Evolutionary conservation across 805 yeast genomes (phyloP).

Genomic region (Metschnikowia kofuensis): DNA sequence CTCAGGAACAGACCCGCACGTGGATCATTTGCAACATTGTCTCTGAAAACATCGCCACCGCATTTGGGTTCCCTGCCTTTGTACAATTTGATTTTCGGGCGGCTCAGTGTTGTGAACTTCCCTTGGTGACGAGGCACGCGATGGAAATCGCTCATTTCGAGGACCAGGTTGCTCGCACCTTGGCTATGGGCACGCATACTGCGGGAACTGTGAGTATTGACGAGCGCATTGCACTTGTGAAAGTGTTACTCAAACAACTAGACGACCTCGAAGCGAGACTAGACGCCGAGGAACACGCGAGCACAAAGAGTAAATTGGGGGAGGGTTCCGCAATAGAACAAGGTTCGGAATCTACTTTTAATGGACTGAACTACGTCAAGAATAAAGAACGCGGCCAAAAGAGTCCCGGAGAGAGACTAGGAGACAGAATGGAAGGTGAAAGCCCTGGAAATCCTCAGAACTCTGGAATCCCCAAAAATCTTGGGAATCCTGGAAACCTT

Average conservation of each 20-base stretch:
- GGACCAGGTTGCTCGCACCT: constrained; percentile 75
- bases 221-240: constrained; percentile 72
- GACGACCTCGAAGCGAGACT: constrained; percentile 70
- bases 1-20: constrained; percentile 79
- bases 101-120: constrained; percentile 45
- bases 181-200: constrained; percentile 68
- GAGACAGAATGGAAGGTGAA: too few species aligned
- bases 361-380: too few species aligned
- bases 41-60: constrained; percentile 84
- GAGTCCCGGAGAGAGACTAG: too few species aligned
- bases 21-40: constrained; percentile 94
- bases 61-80: constrained; percentile 93
- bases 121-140: constrained; percentile 67
- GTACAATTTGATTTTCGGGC: constrained; percentile 72
- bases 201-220: constrained; percentile 62
- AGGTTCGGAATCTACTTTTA: too few species aligned
- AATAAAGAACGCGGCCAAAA: too few species aligned
- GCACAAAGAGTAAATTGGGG: background rate
- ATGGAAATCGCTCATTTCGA: constrained; percentile 82
- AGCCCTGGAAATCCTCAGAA: too few species aligned
- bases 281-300: constrained; percentile 28
- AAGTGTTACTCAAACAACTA: constrained; percentile 66
- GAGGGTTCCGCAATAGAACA: too few species aligned
- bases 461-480: too few species aligned
- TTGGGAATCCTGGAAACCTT: too few species aligned